A percentile compares a stretch with the other conserved stretches of the same genome.
phyloP scores from a whole-genome alignment of 495 filamentous ascomycete species.

The Cercophora newfieldiana region DNA sequence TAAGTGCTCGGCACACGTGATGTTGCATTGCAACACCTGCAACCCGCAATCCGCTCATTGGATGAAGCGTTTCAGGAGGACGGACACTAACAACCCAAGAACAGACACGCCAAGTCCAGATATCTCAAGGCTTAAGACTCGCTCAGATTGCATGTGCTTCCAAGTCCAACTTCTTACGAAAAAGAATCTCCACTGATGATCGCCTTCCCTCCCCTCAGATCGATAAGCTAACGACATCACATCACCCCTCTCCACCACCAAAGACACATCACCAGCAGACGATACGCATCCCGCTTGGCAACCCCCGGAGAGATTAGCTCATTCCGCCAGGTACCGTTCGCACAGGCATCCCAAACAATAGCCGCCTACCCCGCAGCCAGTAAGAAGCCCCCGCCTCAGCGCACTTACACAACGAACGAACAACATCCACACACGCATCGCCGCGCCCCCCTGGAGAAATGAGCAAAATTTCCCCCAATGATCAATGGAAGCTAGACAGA shows the following conservation, averaged over 20 bases:
- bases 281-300: neutral
- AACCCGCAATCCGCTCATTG: neutral
- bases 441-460: neutral
- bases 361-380: neutral
- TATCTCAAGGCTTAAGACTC: too few species aligned
- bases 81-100: too few species aligned
- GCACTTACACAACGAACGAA: neutral
- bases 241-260: neutral
- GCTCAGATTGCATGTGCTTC: neutral
- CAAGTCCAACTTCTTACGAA: too few species aligned
- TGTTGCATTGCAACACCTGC: neutral
- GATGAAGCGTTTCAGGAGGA: neutral
- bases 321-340: neutral
- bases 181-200: neutral
- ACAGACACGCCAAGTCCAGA: neutral
- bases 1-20: neutral
- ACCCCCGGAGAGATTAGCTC: neutral
- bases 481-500: too few species aligned
- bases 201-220: neutral
- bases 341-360: neutral
- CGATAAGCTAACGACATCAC: too few species aligned
- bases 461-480: neutral
- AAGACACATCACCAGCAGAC: neutral
- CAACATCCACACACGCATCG: neutral
- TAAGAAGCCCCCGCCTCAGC: neutral